A percentile compares a stretch with the other conserved stretches of the same genome.
phyloP scores from a whole-genome alignment of 371 early-diverging fungal genomes.

The Coelomomyces lativittatus region DNA sequence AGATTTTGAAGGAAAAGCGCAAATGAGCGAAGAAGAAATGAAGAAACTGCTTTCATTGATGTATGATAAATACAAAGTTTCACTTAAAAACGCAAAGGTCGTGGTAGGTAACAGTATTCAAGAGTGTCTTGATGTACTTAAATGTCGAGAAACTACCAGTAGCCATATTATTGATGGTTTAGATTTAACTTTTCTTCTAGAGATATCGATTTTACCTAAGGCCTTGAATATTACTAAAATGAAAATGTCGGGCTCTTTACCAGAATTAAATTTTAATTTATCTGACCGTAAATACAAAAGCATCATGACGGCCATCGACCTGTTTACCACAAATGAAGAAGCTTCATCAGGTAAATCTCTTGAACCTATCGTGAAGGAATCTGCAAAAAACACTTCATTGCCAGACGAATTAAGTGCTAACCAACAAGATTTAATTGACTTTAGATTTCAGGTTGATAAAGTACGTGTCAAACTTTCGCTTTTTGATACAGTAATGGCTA shows the following conservation, averaged over 20 bases:
- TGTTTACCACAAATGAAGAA: slow-evolving; percentile 8
- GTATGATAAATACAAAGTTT: slow-evolving; percentile 74
- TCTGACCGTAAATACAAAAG: slow-evolving; percentile 84
- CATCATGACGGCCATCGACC: slow-evolving; percentile 62
- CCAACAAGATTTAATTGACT: slow-evolving; percentile 37
- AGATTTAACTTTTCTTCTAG: slow-evolving; percentile 59
- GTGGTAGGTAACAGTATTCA: slow-evolving; percentile 59
- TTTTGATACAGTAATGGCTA: slow-evolving; percentile 2
- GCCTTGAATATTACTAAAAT: slow-evolving; percentile 52
- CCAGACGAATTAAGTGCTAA: too few relatives aligned
- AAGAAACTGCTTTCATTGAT: slow-evolving; percentile 53
- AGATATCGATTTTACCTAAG: slow-evolving; percentile 68
- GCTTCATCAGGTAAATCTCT: too few relatives aligned
- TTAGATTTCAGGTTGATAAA: slow-evolving; percentile 51
- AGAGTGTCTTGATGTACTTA: slow-evolving; percentile 48
- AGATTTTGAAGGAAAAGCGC: slow-evolving; percentile 47
- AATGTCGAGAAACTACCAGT: slow-evolving; percentile 1
- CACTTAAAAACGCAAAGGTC: slow-evolving; percentile 40
- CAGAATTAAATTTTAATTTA: slow-evolving; percentile 68
- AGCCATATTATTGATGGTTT: slow-evolving; percentile 73
- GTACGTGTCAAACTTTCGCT: slow-evolving; percentile 20
- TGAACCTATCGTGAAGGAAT: too few relatives aligned
- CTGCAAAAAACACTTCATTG: slow-evolving; percentile 3
- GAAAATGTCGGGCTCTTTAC: slow-evolving; percentile 63
- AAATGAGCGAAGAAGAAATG: slow-evolving; percentile 45